These are phyloP conservation scores for Stagonosporopsis cucurbitacearum DNA, from an alignment of 2,329 filamentous ascomycete genomes.

Conservation along the genomic window DNA sequence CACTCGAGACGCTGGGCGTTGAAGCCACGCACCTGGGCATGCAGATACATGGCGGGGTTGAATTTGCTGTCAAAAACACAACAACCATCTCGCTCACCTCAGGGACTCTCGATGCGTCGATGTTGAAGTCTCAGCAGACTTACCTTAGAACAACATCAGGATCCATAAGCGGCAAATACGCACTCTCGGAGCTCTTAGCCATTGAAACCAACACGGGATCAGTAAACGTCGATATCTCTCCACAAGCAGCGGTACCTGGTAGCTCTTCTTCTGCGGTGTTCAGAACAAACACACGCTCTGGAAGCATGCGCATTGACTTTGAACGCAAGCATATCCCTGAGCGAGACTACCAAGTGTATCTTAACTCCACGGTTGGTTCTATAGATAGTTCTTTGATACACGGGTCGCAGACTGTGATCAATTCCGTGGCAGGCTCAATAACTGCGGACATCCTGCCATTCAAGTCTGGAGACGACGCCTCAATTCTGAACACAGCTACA, in stretches of 20 bases:
- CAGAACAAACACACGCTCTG: slow-evolving; percentile 42
- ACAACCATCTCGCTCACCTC: slow-evolving; percentile 45
- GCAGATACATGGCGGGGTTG: slow-evolving; percentile 42
- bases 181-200: slow-evolving; percentile 50
- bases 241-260: slow-evolving; percentile 41
- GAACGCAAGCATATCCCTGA: slow-evolving; percentile 46
- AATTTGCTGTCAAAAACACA: slow-evolving; percentile 42
- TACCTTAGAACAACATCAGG: slow-evolving; percentile 50
- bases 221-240: slow-evolving; percentile 50
- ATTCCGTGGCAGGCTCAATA: slow-evolving; percentile 48
- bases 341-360: slow-evolving; percentile 51
- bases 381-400: slow-evolving; percentile 52
- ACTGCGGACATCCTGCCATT: slow-evolving; percentile 48
- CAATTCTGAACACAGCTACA: slow-evolving; percentile 44
- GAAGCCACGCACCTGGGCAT: slow-evolving; percentile 48
- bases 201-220: slow-evolving; percentile 52
- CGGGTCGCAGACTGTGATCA: slow-evolving; percentile 47
- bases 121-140: slow-evolving; percentile 49
- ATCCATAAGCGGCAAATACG: slow-evolving; percentile 51
- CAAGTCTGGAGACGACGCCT: slow-evolving; percentile 33
- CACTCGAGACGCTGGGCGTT: slow-evolving; percentile 45
- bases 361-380: slow-evolving; percentile 49
- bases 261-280: slow-evolving; percentile 47
- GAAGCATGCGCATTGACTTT: slow-evolving; percentile 48
- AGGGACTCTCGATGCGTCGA: slow-evolving; percentile 43